phyloP scores from a whole-genome alignment of 192 early-diverging fungal genomes.

The Thamnidium elegans region DNA sequence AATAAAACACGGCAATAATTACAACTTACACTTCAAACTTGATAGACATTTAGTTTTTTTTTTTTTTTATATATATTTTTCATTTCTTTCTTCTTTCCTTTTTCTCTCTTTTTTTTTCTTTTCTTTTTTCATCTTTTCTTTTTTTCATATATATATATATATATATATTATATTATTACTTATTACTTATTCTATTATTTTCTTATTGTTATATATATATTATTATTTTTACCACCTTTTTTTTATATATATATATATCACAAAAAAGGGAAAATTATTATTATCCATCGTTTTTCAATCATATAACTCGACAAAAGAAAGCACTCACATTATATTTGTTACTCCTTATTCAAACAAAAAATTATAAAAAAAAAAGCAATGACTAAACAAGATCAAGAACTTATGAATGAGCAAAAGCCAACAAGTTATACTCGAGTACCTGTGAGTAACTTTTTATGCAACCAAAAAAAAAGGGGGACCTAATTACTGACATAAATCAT shows the following conservation, averaged over 20 bases:
- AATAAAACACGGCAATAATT: neutral
- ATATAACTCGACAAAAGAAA: too few species aligned
- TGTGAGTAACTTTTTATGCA: neutral
- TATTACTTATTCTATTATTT: neutral
- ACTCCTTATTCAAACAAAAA: too few species aligned
- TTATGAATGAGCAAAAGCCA: constrained; percentile 3
- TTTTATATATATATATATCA: neutral
- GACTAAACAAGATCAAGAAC: constrained; percentile 5
- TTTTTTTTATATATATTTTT: neutral
- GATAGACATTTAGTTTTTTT: neutral
- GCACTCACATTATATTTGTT: too few species aligned
- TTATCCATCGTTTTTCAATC: neutral
- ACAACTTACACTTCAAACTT: neutral
- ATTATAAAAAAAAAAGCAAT: neutral
- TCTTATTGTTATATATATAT: constrained; percentile 1
- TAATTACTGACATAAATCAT: neutral
- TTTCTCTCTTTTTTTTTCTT: neutral
- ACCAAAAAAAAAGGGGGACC: too few species aligned
- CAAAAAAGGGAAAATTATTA: constrained; percentile 1
- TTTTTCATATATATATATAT: neutral
- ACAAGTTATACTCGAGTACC: constrained; percentile 10
- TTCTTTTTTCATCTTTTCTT: too few species aligned
- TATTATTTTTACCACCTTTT: constrained; percentile 5
- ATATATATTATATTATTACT: constrained; percentile 11
- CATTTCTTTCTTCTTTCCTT: neutral